phyloP scores from a whole-genome alignment of 208 protist species.

The Blastocrithidia nonstop region DNA sequence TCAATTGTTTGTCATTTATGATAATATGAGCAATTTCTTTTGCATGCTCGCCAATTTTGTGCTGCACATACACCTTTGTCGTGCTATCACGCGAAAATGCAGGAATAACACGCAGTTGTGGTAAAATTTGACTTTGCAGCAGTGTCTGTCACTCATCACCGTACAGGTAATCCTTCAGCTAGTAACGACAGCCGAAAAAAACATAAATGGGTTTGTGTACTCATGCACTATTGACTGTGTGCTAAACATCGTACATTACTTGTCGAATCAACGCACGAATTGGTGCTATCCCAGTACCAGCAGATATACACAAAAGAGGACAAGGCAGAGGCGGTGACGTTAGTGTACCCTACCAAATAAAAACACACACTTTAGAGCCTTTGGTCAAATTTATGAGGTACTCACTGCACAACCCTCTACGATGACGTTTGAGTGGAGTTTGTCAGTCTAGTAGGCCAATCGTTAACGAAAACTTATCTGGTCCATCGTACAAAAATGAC shows the following conservation, averaged over 20 bases:
- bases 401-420: slow-evolving; percentile 58
- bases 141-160: slow-evolving; percentile 37
- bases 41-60: slow-evolving; percentile 57
- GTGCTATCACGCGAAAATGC: slow-evolving; percentile 71
- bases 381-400: slow-evolving; percentile 12
- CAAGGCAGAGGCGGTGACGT: slow-evolving; percentile 14
- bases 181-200: slow-evolving; percentile 63
- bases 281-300: slow-evolving; percentile 76
- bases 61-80: slow-evolving; percentile 80
- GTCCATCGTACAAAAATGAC: slow-evolving; percentile 27
- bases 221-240: slow-evolving; percentile 8
- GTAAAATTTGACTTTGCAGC: slow-evolving; percentile 9
- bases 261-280: slow-evolving; percentile 53
- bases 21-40: slow-evolving; percentile 29
- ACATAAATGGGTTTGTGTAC: slow-evolving; percentile 41
- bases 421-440: slow-evolving; percentile 57
- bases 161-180: slow-evolving; percentile 65
- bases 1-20: slow-evolving; percentile 6
- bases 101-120: slow-evolving; percentile 35
- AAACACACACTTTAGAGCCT: slow-evolving; percentile 32
- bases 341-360: slow-evolving; percentile 53
- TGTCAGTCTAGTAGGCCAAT: slow-evolving; percentile 59
- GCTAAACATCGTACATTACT: too few relatives aligned
- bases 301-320: slow-evolving; percentile 54
- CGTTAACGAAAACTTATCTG: slow-evolving; percentile 19